A percentile compares a stretch with the other conserved stretches of the same genome.
These are phyloP conservation scores for Saccharomyces hybrid DNA, from an alignment of 1,139 yeast species.

Conservation along the genomic window DNA sequence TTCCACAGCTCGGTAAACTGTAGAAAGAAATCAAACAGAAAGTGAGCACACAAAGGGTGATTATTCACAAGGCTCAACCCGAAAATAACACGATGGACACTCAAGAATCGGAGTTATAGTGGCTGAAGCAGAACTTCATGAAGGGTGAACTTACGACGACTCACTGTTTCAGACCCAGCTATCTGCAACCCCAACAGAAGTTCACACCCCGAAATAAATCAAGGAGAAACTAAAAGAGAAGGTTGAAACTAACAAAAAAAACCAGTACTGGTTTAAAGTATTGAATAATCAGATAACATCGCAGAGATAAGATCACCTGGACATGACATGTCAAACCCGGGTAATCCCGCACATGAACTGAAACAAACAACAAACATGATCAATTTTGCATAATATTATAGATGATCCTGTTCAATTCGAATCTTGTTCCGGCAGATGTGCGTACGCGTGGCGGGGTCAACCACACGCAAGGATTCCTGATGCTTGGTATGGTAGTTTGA, in stretches of 20 bases:
- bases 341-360: too few relatives aligned
- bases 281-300: neutral
- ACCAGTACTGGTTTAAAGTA: neutral
- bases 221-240: neutral
- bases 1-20: neutral
- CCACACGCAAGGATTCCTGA: too few relatives aligned
- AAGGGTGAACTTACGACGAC: neutral
- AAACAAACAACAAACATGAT: too few relatives aligned
- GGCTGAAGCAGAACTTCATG: neutral
- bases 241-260: neutral
- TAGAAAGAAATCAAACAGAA: neutral
- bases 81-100: slow-evolving; percentile 3
- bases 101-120: neutral
- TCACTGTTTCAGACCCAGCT: neutral
- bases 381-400: too few relatives aligned
- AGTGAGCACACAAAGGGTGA: neutral
- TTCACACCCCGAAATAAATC: neutral
- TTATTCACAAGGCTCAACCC: neutral
- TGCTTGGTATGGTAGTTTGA: too few relatives aligned
- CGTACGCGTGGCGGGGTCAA: too few relatives aligned
- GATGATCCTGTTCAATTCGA: too few relatives aligned
- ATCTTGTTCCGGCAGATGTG: too few relatives aligned
- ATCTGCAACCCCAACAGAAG: neutral
- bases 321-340: too few relatives aligned
- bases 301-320: neutral